Conservation (phyloP, 805 yeast genomes). For the Saccharomyces kudriavzevii region DNA sequence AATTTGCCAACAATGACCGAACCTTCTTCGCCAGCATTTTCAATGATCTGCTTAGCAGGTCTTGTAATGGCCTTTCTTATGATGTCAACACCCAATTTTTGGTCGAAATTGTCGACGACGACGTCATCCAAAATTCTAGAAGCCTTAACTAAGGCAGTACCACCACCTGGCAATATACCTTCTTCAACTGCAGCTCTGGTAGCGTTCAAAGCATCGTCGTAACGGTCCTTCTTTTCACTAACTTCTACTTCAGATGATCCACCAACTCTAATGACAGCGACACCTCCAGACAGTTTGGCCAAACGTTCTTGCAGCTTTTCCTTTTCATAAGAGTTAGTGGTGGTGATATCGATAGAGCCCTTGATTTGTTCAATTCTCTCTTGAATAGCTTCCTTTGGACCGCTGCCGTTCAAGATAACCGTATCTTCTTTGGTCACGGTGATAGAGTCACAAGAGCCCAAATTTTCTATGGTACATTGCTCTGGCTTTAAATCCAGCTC, state of each 20-base stretch:
- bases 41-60: slow-evolving; percentile 93
- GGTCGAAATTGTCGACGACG: slow-evolving; percentile 84
- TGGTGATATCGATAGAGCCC: slow-evolving; percentile 60
- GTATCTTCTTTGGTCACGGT: slow-evolving; percentile 95
- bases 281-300: slow-evolving; percentile 96
- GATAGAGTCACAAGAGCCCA: slow-evolving; percentile 87
- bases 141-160: slow-evolving; percentile 94
- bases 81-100: slow-evolving; percentile 89
- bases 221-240: slow-evolving; percentile 98
- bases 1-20: slow-evolving; percentile 92
- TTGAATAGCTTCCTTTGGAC: slow-evolving; percentile 69
- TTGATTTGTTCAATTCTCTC: slow-evolving; percentile 93
- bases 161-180: slow-evolving; percentile 99
- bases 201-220: slow-evolving; percentile 96
- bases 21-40: slow-evolving; percentile 97
- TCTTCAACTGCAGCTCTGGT: slow-evolving; percentile 98
- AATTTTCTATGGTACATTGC: slow-evolving; percentile 78
- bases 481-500: slow-evolving; percentile 94
- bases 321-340: slow-evolving; percentile 79
- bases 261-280: slow-evolving; percentile 95
- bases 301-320: slow-evolving; percentile 96
- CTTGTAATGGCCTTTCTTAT: slow-evolving; percentile 86
- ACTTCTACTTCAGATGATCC: slow-evolving; percentile 97
- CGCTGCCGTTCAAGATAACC: slow-evolving; percentile 87
- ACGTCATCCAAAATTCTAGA: slow-evolving; percentile 63